Percentiles rank a stretch among this genome's conserved stretches.
These are phyloP conservation scores for Medakamo hakoo DNA, from an alignment of 139 green algal genomes.

Conservation along the genomic window DNA sequence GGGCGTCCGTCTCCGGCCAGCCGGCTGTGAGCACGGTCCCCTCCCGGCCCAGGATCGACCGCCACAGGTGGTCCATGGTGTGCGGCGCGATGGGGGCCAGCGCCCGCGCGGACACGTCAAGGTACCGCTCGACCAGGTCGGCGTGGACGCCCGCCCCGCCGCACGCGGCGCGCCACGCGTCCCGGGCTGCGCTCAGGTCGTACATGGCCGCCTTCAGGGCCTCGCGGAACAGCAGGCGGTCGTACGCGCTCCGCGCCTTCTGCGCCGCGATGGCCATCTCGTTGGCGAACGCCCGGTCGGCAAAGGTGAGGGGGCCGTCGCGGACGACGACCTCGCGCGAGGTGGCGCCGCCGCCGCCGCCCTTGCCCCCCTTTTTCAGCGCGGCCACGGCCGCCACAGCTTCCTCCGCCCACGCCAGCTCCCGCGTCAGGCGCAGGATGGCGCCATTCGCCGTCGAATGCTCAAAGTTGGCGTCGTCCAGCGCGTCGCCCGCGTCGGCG, in stretches of 20 bases:
- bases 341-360: background rate
- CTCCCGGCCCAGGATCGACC: constrained; percentile 42
- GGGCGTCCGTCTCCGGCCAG: constrained; percentile 41
- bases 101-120: constrained; percentile 64
- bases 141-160: constrained; percentile 62
- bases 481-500: constrained; percentile 84
- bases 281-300: constrained; percentile 85
- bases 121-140: constrained; percentile 52
- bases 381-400: background rate
- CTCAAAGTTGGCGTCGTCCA: constrained; percentile 99
- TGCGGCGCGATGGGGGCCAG: constrained; percentile 86
- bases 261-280: constrained; percentile 68
- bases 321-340: too few species aligned
- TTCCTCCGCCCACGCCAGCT: background rate
- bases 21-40: constrained; percentile 48
- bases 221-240: constrained; percentile 86
- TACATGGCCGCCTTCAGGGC: constrained; percentile 75
- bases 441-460: constrained; percentile 70
- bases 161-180: constrained; percentile 74
- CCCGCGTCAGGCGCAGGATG: constrained; percentile 70
- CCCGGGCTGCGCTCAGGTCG: constrained; percentile 68
- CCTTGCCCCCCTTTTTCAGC: background rate
- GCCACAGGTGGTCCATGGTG: constrained; percentile 86
- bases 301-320: constrained; percentile 17
- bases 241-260: constrained; percentile 32